Base-by-base conservation (phyloP, 2,329 filamentous ascomycete species). In the Pleurostoma richardsiae region DNA sequence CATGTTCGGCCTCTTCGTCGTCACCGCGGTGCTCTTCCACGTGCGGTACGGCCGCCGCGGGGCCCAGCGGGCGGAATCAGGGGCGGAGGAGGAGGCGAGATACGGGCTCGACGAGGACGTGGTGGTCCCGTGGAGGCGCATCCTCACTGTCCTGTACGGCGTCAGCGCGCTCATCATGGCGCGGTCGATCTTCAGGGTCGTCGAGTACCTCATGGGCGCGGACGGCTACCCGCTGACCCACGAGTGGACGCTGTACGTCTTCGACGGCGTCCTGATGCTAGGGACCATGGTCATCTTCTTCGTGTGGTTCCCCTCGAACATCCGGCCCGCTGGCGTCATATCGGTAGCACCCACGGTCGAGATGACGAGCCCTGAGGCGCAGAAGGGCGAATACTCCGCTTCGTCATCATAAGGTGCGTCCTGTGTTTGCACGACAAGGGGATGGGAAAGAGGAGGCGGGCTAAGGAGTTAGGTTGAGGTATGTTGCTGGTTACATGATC, bases 1-100 rank as follows among this genome's bases (percentile, higher is more conserved):
- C 39, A 71, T 78, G 46, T 83, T 85, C 50, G 69, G 67, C 27
- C 61, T 82, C 33, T 85, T 85, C 54, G 60, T 77, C 33, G 47
- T 71, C 4, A 70, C 71, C 2, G 68, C 76, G 0, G 52, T 68
- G 3, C 49, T 76, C 1, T 81, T 82, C 61, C 72, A 83, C 51
- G 44, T 52, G n/a, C 57, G 65, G 26, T 56, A 64, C 49, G 43
- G 49, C 30, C 44, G 49, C 33, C 46, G 45, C 51, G 27, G 45
- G 42, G 43, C 43, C 45, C 44, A 36, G 10, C 43, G 40, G 43
- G 44, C 29, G 41, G 36, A 36, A 48, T 39, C 29, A 40, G 40
- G 54, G 38, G 38, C 30, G 30, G 51, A 36, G 29, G 39, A 42
- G 19, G 46, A 46, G 49, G 29, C 39, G 42, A 41, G 39, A 27